Percentiles rank a stretch among this genome's conserved stretches.
Evolutionary conservation across 352 stramenopile species (phyloP).

Genomic region (Blastocystis hominis): DNA sequence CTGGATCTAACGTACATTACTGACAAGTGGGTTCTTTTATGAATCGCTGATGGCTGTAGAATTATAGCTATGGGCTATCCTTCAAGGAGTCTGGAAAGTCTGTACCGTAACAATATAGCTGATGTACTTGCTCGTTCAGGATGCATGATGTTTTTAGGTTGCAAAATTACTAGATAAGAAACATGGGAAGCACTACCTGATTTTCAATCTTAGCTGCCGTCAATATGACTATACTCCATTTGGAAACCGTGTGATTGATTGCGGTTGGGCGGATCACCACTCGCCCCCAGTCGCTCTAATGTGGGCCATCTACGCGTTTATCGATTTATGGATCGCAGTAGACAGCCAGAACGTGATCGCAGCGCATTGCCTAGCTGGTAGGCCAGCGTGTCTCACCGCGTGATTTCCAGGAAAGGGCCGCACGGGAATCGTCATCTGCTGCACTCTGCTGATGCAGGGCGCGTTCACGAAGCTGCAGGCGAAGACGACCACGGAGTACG

Average conservation of each 20-base stretch:
- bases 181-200: conserved; percentile 34
- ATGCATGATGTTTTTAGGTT: neutral
- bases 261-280: conserved; percentile 39
- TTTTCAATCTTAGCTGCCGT: conserved; percentile 33
- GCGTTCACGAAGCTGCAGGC: conserved; percentile 49
- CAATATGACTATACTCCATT: conserved; percentile 39
- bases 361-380: conserved; percentile 40
- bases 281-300: conserved; percentile 41
- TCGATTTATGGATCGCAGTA: conserved; percentile 49
- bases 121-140: neutral
- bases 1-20: conserved; percentile 52
- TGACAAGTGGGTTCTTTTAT: neutral
- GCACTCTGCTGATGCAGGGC: conserved; percentile 46
- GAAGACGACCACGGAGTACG: conserved; percentile 49
- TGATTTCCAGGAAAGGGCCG: conserved; percentile 13
- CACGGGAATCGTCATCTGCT: conserved; percentile 51
- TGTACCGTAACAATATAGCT: conserved; percentile 52
- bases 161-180: conserved; percentile 17
- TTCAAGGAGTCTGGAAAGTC: conserved; percentile 38
- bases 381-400: neutral
- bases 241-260: conserved; percentile 38
- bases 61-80: conserved; percentile 54
- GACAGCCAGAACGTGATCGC: conserved; percentile 16
- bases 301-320: conserved; percentile 51
- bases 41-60: neutral